Percentiles rank a stretch among this genome's conserved stretches.
These are phyloP conservation scores for Selaginella moellendorffii DNA, from an alignment of 75 land plant species.

Conservation along the genomic window DNA sequence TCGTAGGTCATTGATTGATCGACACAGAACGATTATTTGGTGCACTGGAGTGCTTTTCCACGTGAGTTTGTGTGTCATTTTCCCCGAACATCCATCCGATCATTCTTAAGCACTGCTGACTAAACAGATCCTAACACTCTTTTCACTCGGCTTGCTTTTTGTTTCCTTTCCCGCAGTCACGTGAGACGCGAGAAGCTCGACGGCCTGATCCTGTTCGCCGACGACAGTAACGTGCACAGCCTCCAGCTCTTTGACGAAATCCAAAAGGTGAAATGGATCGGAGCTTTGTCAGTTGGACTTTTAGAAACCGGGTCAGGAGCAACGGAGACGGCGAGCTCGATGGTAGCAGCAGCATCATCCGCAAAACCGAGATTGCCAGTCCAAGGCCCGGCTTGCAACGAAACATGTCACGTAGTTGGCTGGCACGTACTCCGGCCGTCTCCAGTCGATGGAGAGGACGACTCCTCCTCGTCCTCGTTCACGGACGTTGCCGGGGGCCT, in stretches of 20 bases:
- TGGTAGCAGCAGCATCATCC: neutral
- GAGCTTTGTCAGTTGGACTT: slow-evolving; percentile 66
- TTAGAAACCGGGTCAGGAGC: slow-evolving; percentile 20
- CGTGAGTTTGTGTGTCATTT: no score
- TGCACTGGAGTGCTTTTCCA: no score
- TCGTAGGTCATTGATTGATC: no score
- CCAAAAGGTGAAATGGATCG: slow-evolving; percentile 71
- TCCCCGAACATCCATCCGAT: no score
- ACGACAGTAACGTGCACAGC: slow-evolving; percentile 81
- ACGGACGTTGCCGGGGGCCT: slow-evolving; percentile 29
- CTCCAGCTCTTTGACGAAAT: slow-evolving; percentile 71
- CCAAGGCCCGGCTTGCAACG: slow-evolving; percentile 81
- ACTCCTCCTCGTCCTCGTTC: slow-evolving; percentile 28
- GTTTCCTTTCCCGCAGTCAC: no score
- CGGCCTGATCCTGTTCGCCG: slow-evolving; percentile 74
- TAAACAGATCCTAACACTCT: no score
- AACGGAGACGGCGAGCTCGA: no score
- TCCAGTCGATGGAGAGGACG: no score
- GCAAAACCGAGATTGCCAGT: slow-evolving; percentile 20
- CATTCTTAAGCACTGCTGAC: no score
- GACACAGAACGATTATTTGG: no score
- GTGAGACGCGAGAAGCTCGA: slow-evolving; percentile 57
- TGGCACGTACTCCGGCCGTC: slow-evolving; percentile 49
- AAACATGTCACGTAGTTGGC: slow-evolving; percentile 45
- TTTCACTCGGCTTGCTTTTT: no score